Percentiles rank a stretch among this genome's conserved stretches.
Conservation (phyloP, 2,329 filamentous ascomycete species). For the Cladophialophora chaetospira region DNA sequence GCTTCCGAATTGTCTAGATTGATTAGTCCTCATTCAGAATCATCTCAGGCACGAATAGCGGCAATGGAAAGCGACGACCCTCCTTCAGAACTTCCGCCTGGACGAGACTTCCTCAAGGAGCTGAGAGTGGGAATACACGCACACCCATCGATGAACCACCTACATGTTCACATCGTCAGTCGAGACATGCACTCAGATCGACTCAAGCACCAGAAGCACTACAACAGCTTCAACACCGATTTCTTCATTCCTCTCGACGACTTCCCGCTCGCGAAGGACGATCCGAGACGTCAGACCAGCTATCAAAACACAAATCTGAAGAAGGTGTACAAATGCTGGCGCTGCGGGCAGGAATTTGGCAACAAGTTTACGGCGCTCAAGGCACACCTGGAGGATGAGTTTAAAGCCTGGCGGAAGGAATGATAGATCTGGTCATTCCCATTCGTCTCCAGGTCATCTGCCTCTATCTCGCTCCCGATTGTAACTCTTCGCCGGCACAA, state of each 20-base stretch:
- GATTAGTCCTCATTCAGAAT: conserved; percentile 54
- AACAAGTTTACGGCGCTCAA: conserved; percentile 75
- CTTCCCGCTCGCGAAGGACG: conserved; percentile 71
- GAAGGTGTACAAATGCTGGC: conserved; percentile 77
- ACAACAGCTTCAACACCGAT: conserved; percentile 83
- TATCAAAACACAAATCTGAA: conserved; percentile 58
- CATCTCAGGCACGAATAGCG: conserved; percentile 61
- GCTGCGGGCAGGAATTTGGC: conserved; percentile 73
- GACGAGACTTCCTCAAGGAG: conserved; percentile 76
- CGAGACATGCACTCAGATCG: conserved; percentile 73
- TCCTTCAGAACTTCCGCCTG: conserved; percentile 57
- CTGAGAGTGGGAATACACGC: conserved; percentile 81
- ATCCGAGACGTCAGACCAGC: conserved; percentile 62
- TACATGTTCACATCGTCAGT: conserved; percentile 87
- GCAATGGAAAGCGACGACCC: conserved; percentile 61
- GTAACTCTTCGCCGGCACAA: conserved; percentile 9
- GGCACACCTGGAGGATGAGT: conserved; percentile 73
- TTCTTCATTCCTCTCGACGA: conserved; percentile 80
- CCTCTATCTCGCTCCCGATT: conserved; percentile 6
- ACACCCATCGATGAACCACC: conserved; percentile 84
- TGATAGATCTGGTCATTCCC: conserved; percentile 40
- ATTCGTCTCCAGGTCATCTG: not conserved
- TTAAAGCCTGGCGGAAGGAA: conserved; percentile 70
- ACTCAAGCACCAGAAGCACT: conserved; percentile 82
- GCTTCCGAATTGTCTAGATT: conserved; percentile 30